Evolutionary conservation across 805 yeast species (phyloP).

Genomic region (Candida piceae): DNA sequence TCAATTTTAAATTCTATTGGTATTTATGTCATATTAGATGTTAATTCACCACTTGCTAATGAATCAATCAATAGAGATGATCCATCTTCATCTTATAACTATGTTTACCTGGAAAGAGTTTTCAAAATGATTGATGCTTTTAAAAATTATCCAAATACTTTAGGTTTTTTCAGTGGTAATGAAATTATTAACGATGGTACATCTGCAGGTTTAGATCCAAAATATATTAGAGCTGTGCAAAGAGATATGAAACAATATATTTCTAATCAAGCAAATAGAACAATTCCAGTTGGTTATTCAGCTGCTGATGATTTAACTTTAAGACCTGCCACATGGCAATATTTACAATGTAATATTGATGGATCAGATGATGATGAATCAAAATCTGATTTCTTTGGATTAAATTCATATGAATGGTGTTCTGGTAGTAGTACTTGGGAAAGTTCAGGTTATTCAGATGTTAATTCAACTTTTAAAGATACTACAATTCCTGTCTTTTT

Average conservation of each 20-base stretch:
- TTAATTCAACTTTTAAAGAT: slow-evolving; percentile 53
- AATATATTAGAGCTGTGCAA: slow-evolving; percentile 82
- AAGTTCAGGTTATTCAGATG: slow-evolving; percentile 61
- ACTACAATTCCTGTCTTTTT: slow-evolving; percentile 64
- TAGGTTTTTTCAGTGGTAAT: slow-evolving; percentile 89
- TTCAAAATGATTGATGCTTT: slow-evolving; percentile 82
- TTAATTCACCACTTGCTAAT: slow-evolving; percentile 64
- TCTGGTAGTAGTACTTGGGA: slow-evolving; percentile 65
- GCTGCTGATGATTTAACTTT: slow-evolving; percentile 79
- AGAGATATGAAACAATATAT: slow-evolving; percentile 89
- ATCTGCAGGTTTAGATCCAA: slow-evolving; percentile 62
- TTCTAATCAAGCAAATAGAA: slow-evolving; percentile 58
- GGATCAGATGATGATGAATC: slow-evolving; percentile 54
- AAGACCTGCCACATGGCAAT: slow-evolving; percentile 70
- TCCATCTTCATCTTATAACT: slow-evolving; percentile 66
- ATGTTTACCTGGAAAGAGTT: slow-evolving; percentile 66
- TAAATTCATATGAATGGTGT: slow-evolving; percentile 96
- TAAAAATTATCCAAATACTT: slow-evolving; percentile 74
- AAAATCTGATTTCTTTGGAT: slow-evolving; percentile 85
- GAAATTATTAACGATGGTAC: slow-evolving; percentile 80
- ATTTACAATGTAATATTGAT: slow-evolving; percentile 73
- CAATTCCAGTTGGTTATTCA: slow-evolving; percentile 92
- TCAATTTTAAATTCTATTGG: slow-evolving; percentile 86
- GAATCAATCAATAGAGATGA: slow-evolving; percentile 70
- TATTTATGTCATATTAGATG: slow-evolving; percentile 81